A percentile compares a stretch with the other conserved stretches of the same genome.
Evolutionary conservation across 179 eudicot species (phyloP).

Genomic region (Silene coronaria): DNA sequence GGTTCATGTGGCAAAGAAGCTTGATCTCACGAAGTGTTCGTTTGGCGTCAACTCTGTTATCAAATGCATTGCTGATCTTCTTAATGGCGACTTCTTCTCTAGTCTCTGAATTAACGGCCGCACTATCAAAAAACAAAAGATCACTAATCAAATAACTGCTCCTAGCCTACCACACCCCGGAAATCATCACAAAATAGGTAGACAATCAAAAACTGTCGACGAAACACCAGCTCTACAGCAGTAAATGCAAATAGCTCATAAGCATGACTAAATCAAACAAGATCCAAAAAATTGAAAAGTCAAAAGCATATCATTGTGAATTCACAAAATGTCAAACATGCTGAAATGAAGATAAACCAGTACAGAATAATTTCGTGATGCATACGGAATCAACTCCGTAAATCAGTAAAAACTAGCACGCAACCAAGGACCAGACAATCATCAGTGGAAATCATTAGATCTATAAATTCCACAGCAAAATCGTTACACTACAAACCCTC

Average conservation of each 20-base stretch:
- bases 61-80: slow-evolving; percentile 93
- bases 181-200: not conserved
- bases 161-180: not conserved
- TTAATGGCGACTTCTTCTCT: slow-evolving; percentile 92
- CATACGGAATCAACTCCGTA: not conserved
- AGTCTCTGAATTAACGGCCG: slow-evolving; percentile 83
- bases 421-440: not conserved
- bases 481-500: not conserved
- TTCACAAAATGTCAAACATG: not conserved
- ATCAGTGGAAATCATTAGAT: not conserved
- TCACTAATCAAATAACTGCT: not conserved
- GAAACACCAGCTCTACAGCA: not conserved
- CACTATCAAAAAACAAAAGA: slow-evolving; percentile 45
- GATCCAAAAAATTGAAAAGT: not conserved
- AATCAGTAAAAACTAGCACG: too few species aligned
- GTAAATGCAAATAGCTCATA: not conserved
- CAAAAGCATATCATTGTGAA: not conserved
- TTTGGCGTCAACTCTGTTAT: slow-evolving; percentile 88
- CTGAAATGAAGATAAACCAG: not conserved
- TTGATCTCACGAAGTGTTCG: slow-evolving; percentile 91
- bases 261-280: not conserved
- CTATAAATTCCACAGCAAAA: not conserved
- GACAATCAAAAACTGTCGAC: not conserved
- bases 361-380: not conserved
- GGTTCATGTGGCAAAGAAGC: slow-evolving; percentile 87